Percentiles rank a stretch among this genome's conserved stretches.
Evolutionary conservation across 257 asterid genomes (phyloP).

Genomic region (Haberlea rhodopensis): DNA sequence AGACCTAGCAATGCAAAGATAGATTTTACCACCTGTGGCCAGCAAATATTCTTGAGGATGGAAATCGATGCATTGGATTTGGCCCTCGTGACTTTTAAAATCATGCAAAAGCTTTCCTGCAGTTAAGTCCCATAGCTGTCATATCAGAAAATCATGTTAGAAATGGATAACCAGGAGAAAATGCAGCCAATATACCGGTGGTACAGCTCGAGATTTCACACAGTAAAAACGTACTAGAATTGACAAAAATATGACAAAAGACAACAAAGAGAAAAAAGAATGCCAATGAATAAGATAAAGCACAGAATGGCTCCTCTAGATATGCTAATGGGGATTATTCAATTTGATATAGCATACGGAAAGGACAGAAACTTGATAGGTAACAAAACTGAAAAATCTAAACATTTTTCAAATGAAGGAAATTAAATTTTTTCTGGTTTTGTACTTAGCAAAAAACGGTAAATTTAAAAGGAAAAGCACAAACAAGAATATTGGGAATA

Average conservation of each 20-base stretch:
- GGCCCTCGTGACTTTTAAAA: slow-evolving; percentile 90
- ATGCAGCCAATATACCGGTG: neutral
- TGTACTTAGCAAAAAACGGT: slow-evolving; percentile 17
- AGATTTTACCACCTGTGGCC: slow-evolving; percentile 80
- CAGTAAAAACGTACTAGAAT: slow-evolving; percentile 4
- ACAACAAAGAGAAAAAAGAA: neutral
- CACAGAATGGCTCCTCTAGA: neutral
- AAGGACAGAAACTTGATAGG: slow-evolving; percentile 15
- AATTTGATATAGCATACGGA: slow-evolving; percentile 7
- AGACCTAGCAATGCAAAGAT: slow-evolving; percentile 22
- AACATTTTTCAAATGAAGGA: slow-evolving; percentile 3
- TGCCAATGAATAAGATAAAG: neutral
- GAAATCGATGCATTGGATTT: slow-evolving; percentile 88
- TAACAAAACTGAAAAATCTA: neutral
- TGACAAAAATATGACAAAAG: neutral
- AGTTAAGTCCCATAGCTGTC: slow-evolving; percentile 98
- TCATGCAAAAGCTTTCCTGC: slow-evolving; percentile 98
- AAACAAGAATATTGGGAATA: slow-evolving; percentile 21
- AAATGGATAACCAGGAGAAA: slow-evolving; percentile 24
- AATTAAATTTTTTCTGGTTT: slow-evolving; percentile 24
- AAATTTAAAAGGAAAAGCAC: neutral
- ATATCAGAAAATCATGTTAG: slow-evolving; percentile 30
- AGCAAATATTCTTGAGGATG: slow-evolving; percentile 94
- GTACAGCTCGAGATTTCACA: slow-evolving; percentile 19
- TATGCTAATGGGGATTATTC: slow-evolving; percentile 9